Conservation (phyloP, 2,329 filamentous ascomycete species). For the Ascochyta rabiei region DNA sequence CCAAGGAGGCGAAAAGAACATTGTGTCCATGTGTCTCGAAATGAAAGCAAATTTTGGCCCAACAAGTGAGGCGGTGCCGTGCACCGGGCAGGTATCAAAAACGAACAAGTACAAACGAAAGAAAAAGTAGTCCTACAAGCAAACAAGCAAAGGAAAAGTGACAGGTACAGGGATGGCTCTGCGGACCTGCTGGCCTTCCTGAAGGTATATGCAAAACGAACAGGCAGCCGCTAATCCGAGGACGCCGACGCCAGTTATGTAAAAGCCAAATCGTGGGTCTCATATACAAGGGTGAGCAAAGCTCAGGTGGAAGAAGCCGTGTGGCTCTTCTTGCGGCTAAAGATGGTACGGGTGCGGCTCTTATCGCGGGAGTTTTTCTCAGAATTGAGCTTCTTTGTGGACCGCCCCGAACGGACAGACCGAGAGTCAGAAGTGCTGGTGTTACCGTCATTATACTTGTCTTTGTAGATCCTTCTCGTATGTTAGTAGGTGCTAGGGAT, state of each 20-base stretch:
- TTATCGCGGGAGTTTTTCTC: conserved; percentile 74
- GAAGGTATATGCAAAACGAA: conserved; percentile 41
- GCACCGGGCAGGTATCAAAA: conserved; percentile 37
- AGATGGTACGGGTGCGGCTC: conserved; percentile 75
- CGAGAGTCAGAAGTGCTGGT: conserved; percentile 41
- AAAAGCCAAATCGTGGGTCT: conserved; percentile 41
- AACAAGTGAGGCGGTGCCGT: conserved; percentile 20
- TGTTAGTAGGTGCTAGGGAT: conserved; percentile 7
- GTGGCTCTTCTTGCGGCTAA: conserved; percentile 64
- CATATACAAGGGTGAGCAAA: conserved; percentile 32
- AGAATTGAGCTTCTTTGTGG: conserved; percentile 44
- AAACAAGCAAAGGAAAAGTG: conserved; percentile 16
- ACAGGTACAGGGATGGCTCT: conserved; percentile 3
- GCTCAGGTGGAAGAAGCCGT: conserved; percentile 23
- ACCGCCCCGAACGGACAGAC: conserved; percentile 57
- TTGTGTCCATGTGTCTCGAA: conserved; percentile 17
- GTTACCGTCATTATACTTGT: conserved; percentile 74
- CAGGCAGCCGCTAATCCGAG: conserved; percentile 29
- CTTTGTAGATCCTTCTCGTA: conserved; percentile 83
- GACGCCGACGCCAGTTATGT: conserved; percentile 42
- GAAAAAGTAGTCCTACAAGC: conserved; percentile 12
- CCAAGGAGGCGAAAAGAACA: conserved; percentile 2
- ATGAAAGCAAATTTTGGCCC: conserved; percentile 20
- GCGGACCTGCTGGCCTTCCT: conserved; percentile 6
- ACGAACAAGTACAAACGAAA: conserved; percentile 23